Evolutionary conservation across 2,329 filamentous ascomycete genomes (phyloP), one percentile per base, ranked within the genome.

Genomic region (Neospermospora avenae): DNA sequence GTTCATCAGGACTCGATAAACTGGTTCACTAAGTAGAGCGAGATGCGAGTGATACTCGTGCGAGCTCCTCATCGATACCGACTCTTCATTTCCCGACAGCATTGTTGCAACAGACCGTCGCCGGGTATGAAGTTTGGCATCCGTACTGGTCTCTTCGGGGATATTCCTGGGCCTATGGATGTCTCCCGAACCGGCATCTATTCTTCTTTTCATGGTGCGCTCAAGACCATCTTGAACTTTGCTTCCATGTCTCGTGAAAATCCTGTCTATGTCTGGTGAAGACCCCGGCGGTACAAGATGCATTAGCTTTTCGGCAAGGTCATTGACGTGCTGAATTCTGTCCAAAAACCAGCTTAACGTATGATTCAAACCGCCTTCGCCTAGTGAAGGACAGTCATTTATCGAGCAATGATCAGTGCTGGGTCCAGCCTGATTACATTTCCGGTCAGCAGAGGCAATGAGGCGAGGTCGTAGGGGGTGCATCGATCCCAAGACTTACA

Each of bases 301-400:
- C 4, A 71, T 64, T 14, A 71, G 59, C 42, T 65, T 67, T 49
- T 72, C 67, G 42, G 69, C 68, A 39, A 72, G 62, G 25, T 65
- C 62, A 62, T 71, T 72, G 35, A 69, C 66, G 34, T 68, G 63
- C 60, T 69, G 59, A 45, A 72, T 65, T 31, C 63, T 69, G 49
- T 61, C 63, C n/a, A 72, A 55, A 20, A 72, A 55, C 67, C 69
- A 70, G 48, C 64, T 55, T 58, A 72, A 58, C 10, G 66, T 70
- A 52, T 63, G 60, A 59, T 65, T 71, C 31, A 71, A 49, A 52
- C 69, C 69, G 56, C 62, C 64, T 46, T 68, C 60, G 55, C 65
- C 63, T 58, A 70, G 63, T 65, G 68, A 66, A 52, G 69, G 69
- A 55, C 49, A 68, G 20, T 67, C 65, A 25, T 59, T 34, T 18